These are phyloP conservation scores for Paramecium octaurelia DNA, from an alignment of 73 alveolate genomes.

Conservation along the genomic window DNA sequence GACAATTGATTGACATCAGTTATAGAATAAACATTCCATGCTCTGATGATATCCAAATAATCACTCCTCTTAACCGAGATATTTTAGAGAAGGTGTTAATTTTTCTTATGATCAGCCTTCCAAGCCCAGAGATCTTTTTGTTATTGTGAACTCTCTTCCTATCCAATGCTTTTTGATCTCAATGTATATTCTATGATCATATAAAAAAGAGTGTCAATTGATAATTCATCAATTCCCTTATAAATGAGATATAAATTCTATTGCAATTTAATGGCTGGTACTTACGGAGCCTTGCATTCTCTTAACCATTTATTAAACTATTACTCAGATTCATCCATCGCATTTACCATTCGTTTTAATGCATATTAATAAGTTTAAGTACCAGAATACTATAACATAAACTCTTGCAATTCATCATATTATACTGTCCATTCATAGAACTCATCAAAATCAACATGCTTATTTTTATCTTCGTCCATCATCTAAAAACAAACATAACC, in stretches of 20 bases:
- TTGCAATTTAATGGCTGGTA: constrained; percentile 30
- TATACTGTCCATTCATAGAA: constrained; percentile 53
- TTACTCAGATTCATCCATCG: constrained; percentile 35
- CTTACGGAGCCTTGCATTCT: background rate
- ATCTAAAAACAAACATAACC: constrained; percentile 55
- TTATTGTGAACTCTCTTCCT: background rate
- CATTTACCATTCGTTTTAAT: background rate
- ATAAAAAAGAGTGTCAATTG: constrained; percentile 8
- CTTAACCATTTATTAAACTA: constrained; percentile 23
- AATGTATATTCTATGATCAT: constrained; percentile 52
- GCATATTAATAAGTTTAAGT: constrained; percentile 27
- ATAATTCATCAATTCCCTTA: constrained; percentile 11
- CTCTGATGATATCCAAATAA: constrained; percentile 51
- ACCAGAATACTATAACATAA: constrained; percentile 45
- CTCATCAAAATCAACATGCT: constrained; percentile 60
- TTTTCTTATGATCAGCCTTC: constrained; percentile 25
- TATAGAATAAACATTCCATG: constrained; percentile 57
- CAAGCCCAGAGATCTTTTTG: constrained; percentile 37
- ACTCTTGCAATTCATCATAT: constrained; percentile 55
- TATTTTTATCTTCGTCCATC: constrained; percentile 58
- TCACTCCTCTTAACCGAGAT: constrained; percentile 39
- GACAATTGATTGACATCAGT: constrained; percentile 51
- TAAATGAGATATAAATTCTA: background rate
- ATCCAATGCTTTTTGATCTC: constrained; percentile 5
- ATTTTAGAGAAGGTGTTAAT: background rate